These are phyloP conservation scores for Meripilus lineatus DNA, from an alignment of 1,284 basidiomycete species.

Conservation along the genomic window DNA sequence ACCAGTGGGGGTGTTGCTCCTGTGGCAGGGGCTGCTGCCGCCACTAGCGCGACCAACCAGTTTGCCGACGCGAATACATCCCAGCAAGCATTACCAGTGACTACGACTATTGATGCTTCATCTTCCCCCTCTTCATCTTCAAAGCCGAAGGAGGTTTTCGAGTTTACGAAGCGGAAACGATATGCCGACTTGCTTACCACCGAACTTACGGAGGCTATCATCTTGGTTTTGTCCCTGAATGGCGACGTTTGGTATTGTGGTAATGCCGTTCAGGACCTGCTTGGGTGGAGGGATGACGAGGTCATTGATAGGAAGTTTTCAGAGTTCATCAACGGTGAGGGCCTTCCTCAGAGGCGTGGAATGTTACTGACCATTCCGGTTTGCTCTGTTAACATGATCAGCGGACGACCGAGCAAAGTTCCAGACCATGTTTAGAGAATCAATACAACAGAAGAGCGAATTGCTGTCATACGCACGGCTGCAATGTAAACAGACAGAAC, in stretches of 20 bases:
- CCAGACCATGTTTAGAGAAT: slow-evolving; percentile 48
- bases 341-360: background rate
- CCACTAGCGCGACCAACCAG: too few relatives aligned
- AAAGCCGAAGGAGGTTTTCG: slow-evolving; percentile 40
- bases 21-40: too few relatives aligned
- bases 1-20: too few relatives aligned
- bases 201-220: slow-evolving; percentile 71
- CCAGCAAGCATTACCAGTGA: too few relatives aligned
- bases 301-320: slow-evolving; percentile 62
- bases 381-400: slow-evolving; percentile 21
- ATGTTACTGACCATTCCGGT: background rate
- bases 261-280: slow-evolving; percentile 60
- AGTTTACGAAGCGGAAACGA: slow-evolving; percentile 81
- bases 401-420: slow-evolving; percentile 62
- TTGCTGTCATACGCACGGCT: slow-evolving; percentile 63
- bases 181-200: slow-evolving; percentile 81
- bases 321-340: slow-evolving; percentile 62
- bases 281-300: slow-evolving; percentile 74
- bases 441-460: slow-evolving; percentile 41
- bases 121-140: too few relatives aligned
- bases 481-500: slow-evolving; percentile 34
- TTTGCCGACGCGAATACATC: too few relatives aligned
- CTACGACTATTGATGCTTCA: too few relatives aligned
- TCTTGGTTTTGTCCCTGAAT: slow-evolving; percentile 59
- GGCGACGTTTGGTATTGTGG: slow-evolving; percentile 69